Evolutionary conservation across 140 eudicot species (phyloP).

Genomic region (Cichorium intybus): DNA sequence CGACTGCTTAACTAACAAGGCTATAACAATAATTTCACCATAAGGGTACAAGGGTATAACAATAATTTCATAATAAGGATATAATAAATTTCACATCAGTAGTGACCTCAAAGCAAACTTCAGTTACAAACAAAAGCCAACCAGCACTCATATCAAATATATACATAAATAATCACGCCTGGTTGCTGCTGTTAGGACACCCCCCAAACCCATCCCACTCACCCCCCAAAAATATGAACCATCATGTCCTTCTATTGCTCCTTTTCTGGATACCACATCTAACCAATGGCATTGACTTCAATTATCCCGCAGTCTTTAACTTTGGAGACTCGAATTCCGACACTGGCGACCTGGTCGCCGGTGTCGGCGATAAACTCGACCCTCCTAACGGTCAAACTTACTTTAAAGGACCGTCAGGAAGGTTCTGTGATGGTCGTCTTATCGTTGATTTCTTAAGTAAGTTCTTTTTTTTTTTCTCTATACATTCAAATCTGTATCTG

Average conservation of each 20-base stretch:
- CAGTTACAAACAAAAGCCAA: conserved; percentile 40
- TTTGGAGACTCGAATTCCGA: conserved; percentile 97
- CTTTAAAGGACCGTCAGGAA: conserved; percentile 79
- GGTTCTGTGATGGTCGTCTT: conserved; percentile 84
- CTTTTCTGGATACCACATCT: conserved; percentile 28
- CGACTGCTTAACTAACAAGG: conserved; percentile 41
- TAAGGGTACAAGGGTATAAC: conserved; percentile 20
- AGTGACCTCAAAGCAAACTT: conserved; percentile 41
- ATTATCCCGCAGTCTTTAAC: conserved; percentile 90
- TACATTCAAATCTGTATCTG: background rate
- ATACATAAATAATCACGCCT: background rate
- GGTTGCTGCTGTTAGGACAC: conserved; percentile 11
- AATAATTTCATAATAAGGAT: conserved; percentile 9
- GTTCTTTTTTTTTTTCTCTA: background rate
- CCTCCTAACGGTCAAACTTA: conserved; percentile 79
- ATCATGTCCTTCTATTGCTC: conserved; percentile 22
- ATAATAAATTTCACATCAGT: conserved; percentile 13
- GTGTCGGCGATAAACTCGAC: conserved; percentile 49
- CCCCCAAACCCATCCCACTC: conserved; percentile 4
- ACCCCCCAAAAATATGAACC: conserved; percentile 17
- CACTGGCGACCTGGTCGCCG: conserved; percentile 72
- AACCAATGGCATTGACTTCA: conserved; percentile 52
- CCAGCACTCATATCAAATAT: conserved; percentile 20
- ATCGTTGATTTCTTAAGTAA: conserved; percentile 77
- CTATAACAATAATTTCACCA: conserved; percentile 15